A percentile compares a stretch with the other conserved stretches of the same genome.
These are phyloP conservation scores for Henckelia pumila DNA, from an alignment of 257 asterid species.

Conservation along the genomic window DNA sequence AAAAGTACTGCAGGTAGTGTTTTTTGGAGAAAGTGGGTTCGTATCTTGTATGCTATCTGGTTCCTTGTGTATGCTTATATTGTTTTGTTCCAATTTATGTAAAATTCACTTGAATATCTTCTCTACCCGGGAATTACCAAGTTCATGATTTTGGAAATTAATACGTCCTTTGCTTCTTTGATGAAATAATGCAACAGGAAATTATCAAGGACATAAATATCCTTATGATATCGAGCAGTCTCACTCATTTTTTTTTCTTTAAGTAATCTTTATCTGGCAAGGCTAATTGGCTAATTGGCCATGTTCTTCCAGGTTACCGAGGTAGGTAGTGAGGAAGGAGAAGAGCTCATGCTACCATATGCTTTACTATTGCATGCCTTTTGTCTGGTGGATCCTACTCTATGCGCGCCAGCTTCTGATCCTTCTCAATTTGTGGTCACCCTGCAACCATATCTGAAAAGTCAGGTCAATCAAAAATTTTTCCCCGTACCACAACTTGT, in stretches of 20 bases:
- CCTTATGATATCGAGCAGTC: constrained; percentile 9
- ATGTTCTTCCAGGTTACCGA: constrained; percentile 69
- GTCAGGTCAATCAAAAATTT: constrained; percentile 55
- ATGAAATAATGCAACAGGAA: constrained; percentile 11
- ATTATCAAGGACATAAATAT: not conserved
- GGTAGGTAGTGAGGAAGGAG: constrained; percentile 67
- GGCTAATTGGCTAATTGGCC: constrained; percentile 20
- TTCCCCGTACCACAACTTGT: constrained; percentile 2
- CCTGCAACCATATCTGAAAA: constrained; percentile 90
- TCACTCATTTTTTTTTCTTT: constrained; percentile 13
- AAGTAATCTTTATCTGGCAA: constrained; percentile 8
- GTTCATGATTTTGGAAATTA: constrained; percentile 10
- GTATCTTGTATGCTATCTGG: constrained; percentile 16
- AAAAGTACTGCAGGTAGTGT: constrained; percentile 79
- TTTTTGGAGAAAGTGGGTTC: constrained; percentile 26
- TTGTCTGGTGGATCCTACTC: constrained; percentile 83
- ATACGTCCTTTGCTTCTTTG: constrained; percentile 18
- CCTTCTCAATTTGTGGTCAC: constrained; percentile 95
- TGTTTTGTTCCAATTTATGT: constrained; percentile 6
- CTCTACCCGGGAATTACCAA: constrained; percentile 7
- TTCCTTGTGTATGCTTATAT: constrained; percentile 21
- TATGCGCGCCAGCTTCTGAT: constrained; percentile 94
- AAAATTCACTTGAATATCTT: constrained; percentile 1
- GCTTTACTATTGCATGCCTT: constrained; percentile 88
- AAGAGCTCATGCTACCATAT: constrained; percentile 83